Percentiles rank a stretch among this genome's conserved stretches.
Conservation (phyloP, 2,329 filamentous ascomycete genomes). For the Capronia epimyces region DNA sequence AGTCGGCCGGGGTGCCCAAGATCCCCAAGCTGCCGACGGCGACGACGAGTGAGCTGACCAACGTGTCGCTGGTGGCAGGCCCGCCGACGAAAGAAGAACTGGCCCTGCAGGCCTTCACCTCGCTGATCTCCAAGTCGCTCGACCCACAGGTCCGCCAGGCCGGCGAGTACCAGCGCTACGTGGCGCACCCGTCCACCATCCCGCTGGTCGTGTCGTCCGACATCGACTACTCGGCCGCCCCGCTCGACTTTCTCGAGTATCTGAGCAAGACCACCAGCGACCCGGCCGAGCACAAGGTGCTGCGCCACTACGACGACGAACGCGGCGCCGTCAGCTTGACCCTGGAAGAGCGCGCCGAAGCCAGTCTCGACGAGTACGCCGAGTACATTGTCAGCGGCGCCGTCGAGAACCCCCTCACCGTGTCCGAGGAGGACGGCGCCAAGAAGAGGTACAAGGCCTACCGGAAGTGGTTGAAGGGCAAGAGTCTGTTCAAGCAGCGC, state of each 20-base stretch:
- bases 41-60: constrained; percentile 37
- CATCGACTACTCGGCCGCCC: constrained; percentile 33
- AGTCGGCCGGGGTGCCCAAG: constrained; percentile 24
- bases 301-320: constrained; percentile 54
- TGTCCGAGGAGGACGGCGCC: constrained; percentile 74
- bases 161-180: constrained; percentile 87
- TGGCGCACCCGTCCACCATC: constrained; percentile 81
- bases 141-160: constrained; percentile 72
- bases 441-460: constrained; percentile 98
- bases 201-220: constrained; percentile 56
- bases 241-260: constrained; percentile 70
- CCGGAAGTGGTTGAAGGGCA: constrained; percentile 86
- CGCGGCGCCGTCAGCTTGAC: constrained; percentile 36
- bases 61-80: constrained; percentile 35
- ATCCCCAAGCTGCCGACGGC: constrained; percentile 25
- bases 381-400: constrained; percentile 63
- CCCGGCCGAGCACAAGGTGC: constrained; percentile 18
- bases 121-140: constrained; percentile 78
- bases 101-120: constrained; percentile 61
- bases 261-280: constrained; percentile 44
- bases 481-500: constrained; percentile 92
- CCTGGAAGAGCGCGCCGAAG: constrained; percentile 51
- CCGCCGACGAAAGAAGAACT: constrained; percentile 82
- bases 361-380: constrained; percentile 66
- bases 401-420: constrained; percentile 76